Conservation (phyloP, 192 early-diverging fungal genomes). For the Coemansia biformis region DNA sequence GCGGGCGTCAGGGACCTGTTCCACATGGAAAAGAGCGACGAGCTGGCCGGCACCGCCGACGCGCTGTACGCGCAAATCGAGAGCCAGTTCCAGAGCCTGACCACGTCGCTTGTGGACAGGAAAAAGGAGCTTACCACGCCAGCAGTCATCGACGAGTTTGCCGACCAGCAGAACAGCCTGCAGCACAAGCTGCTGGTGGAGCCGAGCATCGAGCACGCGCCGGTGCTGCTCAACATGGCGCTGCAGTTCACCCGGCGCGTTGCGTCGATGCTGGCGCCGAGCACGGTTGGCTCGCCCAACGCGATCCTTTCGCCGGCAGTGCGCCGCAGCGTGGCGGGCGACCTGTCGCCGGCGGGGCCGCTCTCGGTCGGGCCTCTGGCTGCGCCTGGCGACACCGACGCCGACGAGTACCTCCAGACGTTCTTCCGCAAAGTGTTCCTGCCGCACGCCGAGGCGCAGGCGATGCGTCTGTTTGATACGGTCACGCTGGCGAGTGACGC, state of each 20-base stretch:
- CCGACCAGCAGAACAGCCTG: slow-evolving; percentile 35
- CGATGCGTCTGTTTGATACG: slow-evolving; percentile 55
- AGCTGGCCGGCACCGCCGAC: slow-evolving; percentile 29
- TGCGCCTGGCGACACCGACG: slow-evolving; percentile 12
- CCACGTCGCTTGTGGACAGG: slow-evolving; percentile 17
- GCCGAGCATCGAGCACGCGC: slow-evolving; percentile 49
- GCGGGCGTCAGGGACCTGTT: slow-evolving; percentile 42
- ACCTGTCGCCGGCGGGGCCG: slow-evolving; percentile 16
- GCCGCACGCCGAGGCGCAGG: slow-evolving; percentile 78
- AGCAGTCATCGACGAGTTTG: slow-evolving; percentile 45
- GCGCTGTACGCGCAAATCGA: slow-evolving; percentile 43
- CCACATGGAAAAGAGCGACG: slow-evolving; percentile 33
- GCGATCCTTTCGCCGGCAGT: slow-evolving; percentile 34
- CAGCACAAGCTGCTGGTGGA: slow-evolving; percentile 44
- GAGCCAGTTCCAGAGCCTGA: slow-evolving; percentile 40
- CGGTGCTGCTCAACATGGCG: slow-evolving; percentile 45
- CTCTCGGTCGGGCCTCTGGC: slow-evolving; percentile 15
- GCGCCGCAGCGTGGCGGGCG: slow-evolving; percentile 40
- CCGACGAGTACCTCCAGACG: slow-evolving; percentile 59
- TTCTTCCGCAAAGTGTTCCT: slow-evolving; percentile 62
- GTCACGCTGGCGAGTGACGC: slow-evolving; percentile 35
- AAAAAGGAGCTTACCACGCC: slow-evolving; percentile 28
- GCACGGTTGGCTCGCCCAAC: slow-evolving; percentile 6
- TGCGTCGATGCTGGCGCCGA: slow-evolving; percentile 15
- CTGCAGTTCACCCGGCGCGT: slow-evolving; percentile 42